Conservation (phyloP, 371 early-diverging fungal species). For the Syncephalis plumigaleata region DNA sequence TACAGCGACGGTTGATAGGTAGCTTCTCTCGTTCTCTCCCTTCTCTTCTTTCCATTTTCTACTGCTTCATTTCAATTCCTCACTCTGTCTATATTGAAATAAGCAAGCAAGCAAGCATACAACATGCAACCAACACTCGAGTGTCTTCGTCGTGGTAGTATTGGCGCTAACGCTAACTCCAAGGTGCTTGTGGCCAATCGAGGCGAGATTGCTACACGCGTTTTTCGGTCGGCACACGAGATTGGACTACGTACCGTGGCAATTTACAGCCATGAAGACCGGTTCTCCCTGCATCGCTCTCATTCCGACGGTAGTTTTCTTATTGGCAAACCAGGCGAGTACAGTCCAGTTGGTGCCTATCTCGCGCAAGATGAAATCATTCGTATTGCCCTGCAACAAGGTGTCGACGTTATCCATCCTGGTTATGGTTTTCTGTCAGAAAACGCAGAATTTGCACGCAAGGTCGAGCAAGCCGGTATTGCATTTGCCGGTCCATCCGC, state of each 20-base stretch:
- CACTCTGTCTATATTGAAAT: too few relatives aligned
- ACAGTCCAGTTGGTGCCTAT: slow-evolving; percentile 87
- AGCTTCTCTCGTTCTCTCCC: too few relatives aligned
- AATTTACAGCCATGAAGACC: slow-evolving; percentile 78
- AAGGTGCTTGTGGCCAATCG: too few relatives aligned
- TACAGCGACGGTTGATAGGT: too few relatives aligned
- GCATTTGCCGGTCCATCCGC: slow-evolving; percentile 81
- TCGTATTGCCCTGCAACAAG: slow-evolving; percentile 58
- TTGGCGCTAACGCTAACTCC: too few relatives aligned
- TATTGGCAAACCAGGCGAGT: slow-evolving; percentile 61
- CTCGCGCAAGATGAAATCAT: slow-evolving; percentile 86
- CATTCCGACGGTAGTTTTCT: slow-evolving; percentile 90
- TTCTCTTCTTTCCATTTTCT: too few relatives aligned
- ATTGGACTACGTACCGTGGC: slow-evolving; percentile 79
- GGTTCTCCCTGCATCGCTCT: slow-evolving; percentile 83
- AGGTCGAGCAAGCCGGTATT: slow-evolving; percentile 77
- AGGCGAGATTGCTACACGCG: slow-evolving; percentile 77
- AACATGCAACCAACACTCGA: too few relatives aligned
- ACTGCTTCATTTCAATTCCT: too few relatives aligned
- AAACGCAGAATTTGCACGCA: slow-evolving; percentile 79
- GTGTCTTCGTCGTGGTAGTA: too few relatives aligned
- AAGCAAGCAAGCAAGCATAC: too few relatives aligned
- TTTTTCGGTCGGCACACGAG: slow-evolving; percentile 83
- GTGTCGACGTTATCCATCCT: slow-evolving; percentile 42
- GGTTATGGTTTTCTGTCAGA: slow-evolving; percentile 88